Evolutionary conservation across 345 rosid species (phyloP).

Genomic region (Eucalyptus shirleyi): DNA sequence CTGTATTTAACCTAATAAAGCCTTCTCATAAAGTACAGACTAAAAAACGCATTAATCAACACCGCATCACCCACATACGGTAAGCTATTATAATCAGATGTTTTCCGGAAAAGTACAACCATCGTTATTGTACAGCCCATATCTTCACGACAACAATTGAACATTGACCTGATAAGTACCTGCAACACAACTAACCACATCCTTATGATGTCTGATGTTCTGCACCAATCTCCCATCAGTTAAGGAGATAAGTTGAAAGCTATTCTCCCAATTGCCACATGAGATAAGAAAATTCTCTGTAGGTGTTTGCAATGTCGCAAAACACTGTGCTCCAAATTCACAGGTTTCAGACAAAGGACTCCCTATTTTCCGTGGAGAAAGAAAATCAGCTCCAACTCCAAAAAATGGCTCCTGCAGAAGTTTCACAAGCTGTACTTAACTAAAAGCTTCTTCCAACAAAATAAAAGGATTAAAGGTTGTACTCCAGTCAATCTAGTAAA

Average conservation of each 20-base stretch:
- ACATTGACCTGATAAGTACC: constrained; percentile 25
- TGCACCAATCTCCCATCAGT: constrained; percentile 92
- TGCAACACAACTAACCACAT: constrained; percentile 98
- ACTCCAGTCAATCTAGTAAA: background rate
- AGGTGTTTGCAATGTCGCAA: constrained; percentile 65
- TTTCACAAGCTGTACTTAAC: background rate
- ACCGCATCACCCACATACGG: background rate
- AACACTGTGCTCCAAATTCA: constrained; percentile 79
- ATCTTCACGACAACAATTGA: background rate
- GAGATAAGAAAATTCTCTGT: constrained; percentile 72
- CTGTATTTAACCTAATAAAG: background rate
- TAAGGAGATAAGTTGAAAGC: constrained; percentile 82
- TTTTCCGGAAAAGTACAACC: background rate
- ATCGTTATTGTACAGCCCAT: background rate
- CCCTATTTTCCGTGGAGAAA: constrained; percentile 78
- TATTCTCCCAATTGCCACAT: constrained; percentile 98
- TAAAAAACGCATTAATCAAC: background rate
- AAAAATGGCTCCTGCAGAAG: constrained; percentile 81
- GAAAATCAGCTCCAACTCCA: constrained; percentile 89
- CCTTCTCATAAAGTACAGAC: background rate
- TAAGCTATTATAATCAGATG: background rate
- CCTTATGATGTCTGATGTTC: constrained; percentile 90
- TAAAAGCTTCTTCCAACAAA: background rate
- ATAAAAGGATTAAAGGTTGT: background rate
- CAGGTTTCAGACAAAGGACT: constrained; percentile 73